phyloP scores from a whole-genome alignment of 208 protist species.

The Wallacemonas collosoma region DNA sequence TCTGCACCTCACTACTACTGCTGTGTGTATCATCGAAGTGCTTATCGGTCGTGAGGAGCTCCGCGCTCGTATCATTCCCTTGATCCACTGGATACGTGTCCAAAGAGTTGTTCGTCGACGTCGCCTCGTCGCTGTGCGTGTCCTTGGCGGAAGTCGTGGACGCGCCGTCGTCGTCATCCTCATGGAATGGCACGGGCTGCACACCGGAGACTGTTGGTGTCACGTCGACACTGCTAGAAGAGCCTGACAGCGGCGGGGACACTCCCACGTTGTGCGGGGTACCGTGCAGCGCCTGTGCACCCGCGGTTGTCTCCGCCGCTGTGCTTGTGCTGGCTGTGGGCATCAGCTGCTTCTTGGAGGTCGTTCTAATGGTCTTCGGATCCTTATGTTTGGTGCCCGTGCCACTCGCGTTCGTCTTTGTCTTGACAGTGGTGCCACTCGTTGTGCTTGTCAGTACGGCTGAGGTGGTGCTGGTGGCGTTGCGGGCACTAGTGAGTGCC shows the following conservation, averaged over 20 bases:
- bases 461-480: not conserved
- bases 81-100: too few species aligned
- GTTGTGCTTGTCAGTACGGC: not conserved
- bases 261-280: not conserved
- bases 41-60: not conserved
- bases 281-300: not conserved
- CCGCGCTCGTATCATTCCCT: too few species aligned
- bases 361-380: not conserved
- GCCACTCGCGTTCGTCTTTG: not conserved
- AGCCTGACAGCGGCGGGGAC: not conserved
- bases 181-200: not conserved
- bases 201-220: not conserved
- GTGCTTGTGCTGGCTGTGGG: not conserved
- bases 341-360: not conserved
- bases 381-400: not conserved
- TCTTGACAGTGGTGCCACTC: not conserved
- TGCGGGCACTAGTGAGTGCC: not conserved
- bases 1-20: not conserved
- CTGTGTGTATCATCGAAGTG: not conserved
- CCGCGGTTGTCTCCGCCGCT: not conserved
- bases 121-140: not conserved
- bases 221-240: constrained; percentile 2
- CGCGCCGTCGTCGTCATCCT: not conserved
- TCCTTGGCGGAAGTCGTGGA: not conserved
- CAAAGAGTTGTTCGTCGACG: not conserved